These are phyloP conservation scores for Kwoniella dejecticola DNA, from an alignment of 768 basidiomycete species.

Conservation along the genomic window DNA sequence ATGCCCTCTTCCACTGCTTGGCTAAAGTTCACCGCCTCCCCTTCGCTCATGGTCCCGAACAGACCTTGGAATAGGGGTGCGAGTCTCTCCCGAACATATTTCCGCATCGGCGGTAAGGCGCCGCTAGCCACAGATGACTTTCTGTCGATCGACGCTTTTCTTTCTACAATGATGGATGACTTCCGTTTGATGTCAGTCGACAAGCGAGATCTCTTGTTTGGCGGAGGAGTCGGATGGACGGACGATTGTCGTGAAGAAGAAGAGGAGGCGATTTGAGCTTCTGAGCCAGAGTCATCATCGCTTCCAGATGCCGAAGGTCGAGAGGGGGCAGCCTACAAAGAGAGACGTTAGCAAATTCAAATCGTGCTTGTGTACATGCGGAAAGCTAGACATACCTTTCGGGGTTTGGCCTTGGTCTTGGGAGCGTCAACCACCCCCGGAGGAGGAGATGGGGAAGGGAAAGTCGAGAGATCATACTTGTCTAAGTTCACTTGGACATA, in stretches of 20 bases:
- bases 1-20: constrained; percentile 42
- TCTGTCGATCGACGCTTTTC: constrained; percentile 10
- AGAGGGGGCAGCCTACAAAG: not conserved
- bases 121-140: constrained; percentile 1
- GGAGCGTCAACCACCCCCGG: constrained; percentile 16
- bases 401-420: constrained; percentile 5
- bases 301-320: not conserved
- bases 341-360: not conserved
- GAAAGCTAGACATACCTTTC: constrained; percentile 8
- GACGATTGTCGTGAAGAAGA: constrained; percentile 8
- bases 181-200: constrained; percentile 12
- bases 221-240: constrained; percentile 5
- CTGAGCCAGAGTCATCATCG: constrained; percentile 8
- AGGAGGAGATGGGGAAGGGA: constrained; percentile 39
- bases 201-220: constrained; percentile 2
- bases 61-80: constrained; percentile 20
- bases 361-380: not conserved
- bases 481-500: constrained; percentile 15
- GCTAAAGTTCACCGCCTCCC: constrained; percentile 30
- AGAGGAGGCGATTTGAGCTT: constrained; percentile 7
- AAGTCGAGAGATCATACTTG: constrained; percentile 34
- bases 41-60: constrained; percentile 21
- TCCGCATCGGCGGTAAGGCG: constrained; percentile 36
- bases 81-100: constrained; percentile 35
- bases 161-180: not conserved